phyloP scores from a whole-genome alignment of 352 stramenopile genomes.

The Pythium apleroticum region DNA sequence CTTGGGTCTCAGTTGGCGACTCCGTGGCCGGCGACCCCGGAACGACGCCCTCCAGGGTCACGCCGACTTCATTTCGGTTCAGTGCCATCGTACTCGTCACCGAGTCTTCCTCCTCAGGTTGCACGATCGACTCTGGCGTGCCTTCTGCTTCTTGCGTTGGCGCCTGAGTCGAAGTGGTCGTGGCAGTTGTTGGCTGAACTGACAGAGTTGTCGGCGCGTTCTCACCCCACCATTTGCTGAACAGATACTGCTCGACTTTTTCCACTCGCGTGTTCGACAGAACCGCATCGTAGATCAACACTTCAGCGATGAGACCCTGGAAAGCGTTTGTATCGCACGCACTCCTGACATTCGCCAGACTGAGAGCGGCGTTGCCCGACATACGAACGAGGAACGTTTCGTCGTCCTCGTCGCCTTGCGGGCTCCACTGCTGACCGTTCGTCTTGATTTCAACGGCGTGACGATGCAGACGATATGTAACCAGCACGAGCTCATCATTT shows the following conservation, averaged over 20 bases:
- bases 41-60: background rate
- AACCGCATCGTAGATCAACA: constrained; percentile 49
- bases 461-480: constrained; percentile 48
- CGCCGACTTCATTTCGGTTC: background rate
- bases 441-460: constrained; percentile 47
- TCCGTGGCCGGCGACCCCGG: background rate
- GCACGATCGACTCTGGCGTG: background rate
- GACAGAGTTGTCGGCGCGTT: background rate
- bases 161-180: background rate
- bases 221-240: constrained; percentile 45
- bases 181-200: background rate
- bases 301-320: constrained; percentile 51
- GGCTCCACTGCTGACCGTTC: constrained; percentile 24
- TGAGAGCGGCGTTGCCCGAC: constrained; percentile 47
- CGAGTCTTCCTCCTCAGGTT: background rate
- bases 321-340: constrained; percentile 61
- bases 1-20: background rate
- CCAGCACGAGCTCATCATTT: constrained; percentile 33
- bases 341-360: constrained; percentile 53
- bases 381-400: constrained; percentile 31
- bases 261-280: constrained; percentile 36
- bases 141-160: background rate
- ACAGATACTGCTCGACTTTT: constrained; percentile 45
- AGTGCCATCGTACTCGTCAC: background rate
- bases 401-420: constrained; percentile 1